Base-by-base conservation (phyloP, 1,139 yeast species). In the Pichia norvegensis region DNA sequence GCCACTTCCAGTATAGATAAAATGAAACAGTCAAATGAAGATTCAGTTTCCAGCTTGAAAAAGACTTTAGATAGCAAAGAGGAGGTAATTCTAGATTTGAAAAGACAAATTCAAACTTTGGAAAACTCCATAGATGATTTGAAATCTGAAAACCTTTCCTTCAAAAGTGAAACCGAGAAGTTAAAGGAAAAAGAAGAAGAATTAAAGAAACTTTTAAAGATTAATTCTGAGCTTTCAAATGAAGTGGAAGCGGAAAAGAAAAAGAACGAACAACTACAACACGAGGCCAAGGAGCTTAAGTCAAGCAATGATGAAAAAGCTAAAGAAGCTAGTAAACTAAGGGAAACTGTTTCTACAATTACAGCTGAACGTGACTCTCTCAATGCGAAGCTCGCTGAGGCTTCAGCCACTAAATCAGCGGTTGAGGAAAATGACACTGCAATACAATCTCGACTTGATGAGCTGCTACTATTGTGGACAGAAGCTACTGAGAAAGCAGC, bases 401-500 rank as follows among this genome's bases (percentile, higher is more conserved):
- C 14, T 10, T 6, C 11, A 13, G 14, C 11, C 5, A 27, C 5
- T 6, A 13, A 27, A 27, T 13, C 31, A 11, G 21, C 7, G 60
- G 43, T 43, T 59, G 21, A 27, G 14, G n/a, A 27, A 2, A 38
- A 50, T 21, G 38, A 45, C 4, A 64, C 65, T 56, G 83, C 78
- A 16, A 76, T 81, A 0, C 77, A 72, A 54, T 61, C 76, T 2
- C 95, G 85, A 42, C 61, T 83, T 14, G 95, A 87, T 58, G 95
- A 85, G 48, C 64, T 86, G 51, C 76, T 86, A 81, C 66, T 85
- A 38, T 66, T 86, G 38, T 76, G 87, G 65, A 73, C 83, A 14
- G 95, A 85, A 40, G 67, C 85, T 58, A 94, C 85, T 53, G 92
- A 85, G 43, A 75, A 75, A 50, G 80, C 76, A 49, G 70, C 72